phyloP scores from a whole-genome alignment of 2,329 filamentous ascomycete species.

The Botrytis fragariae region DNA sequence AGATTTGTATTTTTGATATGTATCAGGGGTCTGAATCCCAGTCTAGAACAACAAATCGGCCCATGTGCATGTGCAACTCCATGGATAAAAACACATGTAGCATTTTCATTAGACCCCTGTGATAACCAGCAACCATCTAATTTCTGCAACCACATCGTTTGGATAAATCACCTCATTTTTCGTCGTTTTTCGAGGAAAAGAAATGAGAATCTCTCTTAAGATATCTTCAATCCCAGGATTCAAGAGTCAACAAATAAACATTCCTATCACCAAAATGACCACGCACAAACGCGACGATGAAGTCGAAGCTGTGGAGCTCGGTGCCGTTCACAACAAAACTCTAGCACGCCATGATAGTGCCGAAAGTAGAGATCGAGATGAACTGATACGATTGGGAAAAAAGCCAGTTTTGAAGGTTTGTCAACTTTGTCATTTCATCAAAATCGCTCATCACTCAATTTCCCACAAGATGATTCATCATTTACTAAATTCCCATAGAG shows the following conservation, averaged over 20 bases:
- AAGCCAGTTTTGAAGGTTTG: conserved; percentile 17
- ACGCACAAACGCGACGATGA: background rate
- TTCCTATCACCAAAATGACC: background rate
- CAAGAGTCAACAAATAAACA: background rate
- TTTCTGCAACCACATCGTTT: background rate
- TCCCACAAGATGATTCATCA: background rate
- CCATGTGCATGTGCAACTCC: background rate
- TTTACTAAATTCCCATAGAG: conserved; percentile 27
- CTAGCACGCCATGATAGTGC: background rate
- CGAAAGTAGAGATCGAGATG: background rate
- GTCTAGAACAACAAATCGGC: background rate
- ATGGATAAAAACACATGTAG: background rate
- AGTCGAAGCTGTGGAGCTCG: background rate
- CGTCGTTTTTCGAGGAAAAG: background rate
- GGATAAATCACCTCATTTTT: background rate
- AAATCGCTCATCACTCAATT: background rate
- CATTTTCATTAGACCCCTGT: background rate
- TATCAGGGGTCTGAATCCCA: background rate
- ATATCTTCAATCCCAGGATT: background rate
- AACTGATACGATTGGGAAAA: conserved; percentile 10
- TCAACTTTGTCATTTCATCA: background rate
- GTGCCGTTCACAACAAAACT: background rate
- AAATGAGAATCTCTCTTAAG: background rate
- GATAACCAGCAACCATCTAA: background rate
- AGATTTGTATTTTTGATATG: background rate